Conservation (phyloP, 129 eudicot species). For the Centaurea solstitialis region DNA sequence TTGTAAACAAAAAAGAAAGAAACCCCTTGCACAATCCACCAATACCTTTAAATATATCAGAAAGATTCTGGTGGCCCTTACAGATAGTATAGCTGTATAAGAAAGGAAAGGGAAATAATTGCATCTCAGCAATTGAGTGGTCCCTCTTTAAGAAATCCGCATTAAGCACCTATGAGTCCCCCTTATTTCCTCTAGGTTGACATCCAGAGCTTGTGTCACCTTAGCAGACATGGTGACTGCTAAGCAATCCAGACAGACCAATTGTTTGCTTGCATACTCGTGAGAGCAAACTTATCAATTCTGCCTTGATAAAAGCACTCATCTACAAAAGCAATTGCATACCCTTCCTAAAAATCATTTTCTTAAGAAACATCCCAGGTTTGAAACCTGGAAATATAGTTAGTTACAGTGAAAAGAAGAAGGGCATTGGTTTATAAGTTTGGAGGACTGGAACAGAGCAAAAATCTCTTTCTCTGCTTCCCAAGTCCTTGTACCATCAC, state of each 20-base stretch:
- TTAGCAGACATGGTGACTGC: background rate
- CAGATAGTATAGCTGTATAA: background rate
- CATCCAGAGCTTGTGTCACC: background rate
- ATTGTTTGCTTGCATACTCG: background rate
- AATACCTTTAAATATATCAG: background rate
- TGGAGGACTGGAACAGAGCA: background rate
- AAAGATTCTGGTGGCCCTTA: constrained; percentile 3
- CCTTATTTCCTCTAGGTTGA: background rate
- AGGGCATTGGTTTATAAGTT: background rate
- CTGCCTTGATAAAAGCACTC: background rate
- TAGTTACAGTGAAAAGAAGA: background rate
- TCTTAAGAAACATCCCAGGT: background rate
- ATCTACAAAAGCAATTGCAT: background rate
- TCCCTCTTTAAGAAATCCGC: background rate
- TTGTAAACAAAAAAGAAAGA: background rate
- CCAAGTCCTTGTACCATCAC: background rate
- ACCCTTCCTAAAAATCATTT: background rate
- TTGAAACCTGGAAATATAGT: background rate
- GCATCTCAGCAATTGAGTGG: background rate
- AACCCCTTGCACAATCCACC: background rate
- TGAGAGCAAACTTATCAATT: background rate
- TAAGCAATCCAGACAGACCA: background rate
- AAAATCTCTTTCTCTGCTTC: background rate
- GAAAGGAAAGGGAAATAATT: background rate
- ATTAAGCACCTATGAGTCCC: background rate